Evolutionary conservation across 768 basidiomycete species (phyloP), one percentile per base, ranked within the genome.

Genomic region (Russula ochroleuca): DNA sequence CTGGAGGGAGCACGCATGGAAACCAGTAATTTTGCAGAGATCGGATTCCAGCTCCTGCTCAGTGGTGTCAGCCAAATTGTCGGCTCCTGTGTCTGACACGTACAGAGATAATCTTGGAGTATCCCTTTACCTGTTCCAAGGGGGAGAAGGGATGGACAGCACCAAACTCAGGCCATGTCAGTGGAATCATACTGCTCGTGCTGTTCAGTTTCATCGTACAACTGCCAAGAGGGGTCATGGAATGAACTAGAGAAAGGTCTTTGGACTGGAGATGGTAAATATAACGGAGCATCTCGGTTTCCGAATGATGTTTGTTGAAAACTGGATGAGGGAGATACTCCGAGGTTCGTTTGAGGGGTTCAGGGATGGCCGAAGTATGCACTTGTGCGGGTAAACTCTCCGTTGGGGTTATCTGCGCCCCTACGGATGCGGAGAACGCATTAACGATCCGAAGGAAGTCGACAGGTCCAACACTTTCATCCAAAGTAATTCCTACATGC

Each of bases 121-220:
- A 99, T 3, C 97, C 97, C 69, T 86, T 75, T 5, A 94, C 93
- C 74, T 99, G 97, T 63, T 94, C 87, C 55, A 77, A 76, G 2
- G 97, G 96, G 2, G 85, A 92, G 74, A 98, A 98, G 0, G 97
- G 97, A 76, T 99, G 97, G 5, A 98, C 84, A 54, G 80, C 77
- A 58, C 88, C 83, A 74, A 94, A 98, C 74, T 94, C 93, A 10
- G 93, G 90, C 89, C 91, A 94, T 2, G 94, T 96, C 38, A 99
- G 78, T 3, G 96, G 95, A 48, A 93, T 88, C 94, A 98, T 98
- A 70, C 95, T 96, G 50, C 92, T 94, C 3, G 95, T 97, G 72
- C 93, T 94, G 78, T 99, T 99, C 61, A 99, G 82, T 77, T 98
- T 97, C 94, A 96, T 97, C 7, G 94, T 96, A 75, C 94, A 95